A percentile compares a stretch with the other conserved stretches of the same genome.
These are phyloP conservation scores for Dactylellina parvicollis DNA, from an alignment of 2,329 filamentous ascomycete genomes.

Conservation along the genomic window DNA sequence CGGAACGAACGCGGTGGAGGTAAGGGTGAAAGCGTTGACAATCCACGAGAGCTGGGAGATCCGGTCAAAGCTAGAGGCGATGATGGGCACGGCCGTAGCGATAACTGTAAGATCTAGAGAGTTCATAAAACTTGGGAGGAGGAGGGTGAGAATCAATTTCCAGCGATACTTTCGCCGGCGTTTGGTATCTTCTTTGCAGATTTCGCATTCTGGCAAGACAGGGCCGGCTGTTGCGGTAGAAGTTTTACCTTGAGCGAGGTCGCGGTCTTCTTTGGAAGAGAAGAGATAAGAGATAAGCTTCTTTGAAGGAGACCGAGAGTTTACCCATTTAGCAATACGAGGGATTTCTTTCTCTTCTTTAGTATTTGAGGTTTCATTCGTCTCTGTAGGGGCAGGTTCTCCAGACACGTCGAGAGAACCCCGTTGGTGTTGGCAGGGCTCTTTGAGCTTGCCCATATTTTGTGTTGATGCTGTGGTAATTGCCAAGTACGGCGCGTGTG, in stretches of 20 bases:
- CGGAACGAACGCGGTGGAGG: slow-evolving; percentile 73
- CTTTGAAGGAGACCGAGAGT: slow-evolving; percentile 38
- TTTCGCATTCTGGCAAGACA: slow-evolving; percentile 27
- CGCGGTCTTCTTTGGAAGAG: slow-evolving; percentile 44
- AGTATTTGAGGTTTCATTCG: neutral
- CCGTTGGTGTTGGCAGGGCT: slow-evolving; percentile 33
- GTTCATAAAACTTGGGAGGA: slow-evolving; percentile 71
- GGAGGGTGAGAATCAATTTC: slow-evolving; percentile 70
- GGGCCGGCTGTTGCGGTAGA: neutral
- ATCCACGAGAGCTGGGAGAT: slow-evolving; percentile 66
- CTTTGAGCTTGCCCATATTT: slow-evolving; percentile 26
- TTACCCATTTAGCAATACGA: slow-evolving; percentile 35
- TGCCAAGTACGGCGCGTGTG: too few relatives aligned
- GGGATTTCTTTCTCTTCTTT: slow-evolving; percentile 20
- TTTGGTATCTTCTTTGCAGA: slow-evolving; percentile 60
- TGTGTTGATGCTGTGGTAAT: slow-evolving; percentile 14
- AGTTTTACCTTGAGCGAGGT: slow-evolving; percentile 12
- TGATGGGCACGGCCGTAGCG: slow-evolving; percentile 70
- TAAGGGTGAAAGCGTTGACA: slow-evolving; percentile 74
- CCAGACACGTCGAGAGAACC: too few relatives aligned
- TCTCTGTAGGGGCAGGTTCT: neutral
- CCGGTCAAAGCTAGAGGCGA: slow-evolving; percentile 70
- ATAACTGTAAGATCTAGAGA: slow-evolving; percentile 73
- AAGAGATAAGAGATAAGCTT: slow-evolving; percentile 38
- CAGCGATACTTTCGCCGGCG: slow-evolving; percentile 65